These are phyloP conservation scores for Lasiodiplodia hormozganensis DNA, from an alignment of 2,329 filamentous ascomycete species.

Conservation along the genomic window DNA sequence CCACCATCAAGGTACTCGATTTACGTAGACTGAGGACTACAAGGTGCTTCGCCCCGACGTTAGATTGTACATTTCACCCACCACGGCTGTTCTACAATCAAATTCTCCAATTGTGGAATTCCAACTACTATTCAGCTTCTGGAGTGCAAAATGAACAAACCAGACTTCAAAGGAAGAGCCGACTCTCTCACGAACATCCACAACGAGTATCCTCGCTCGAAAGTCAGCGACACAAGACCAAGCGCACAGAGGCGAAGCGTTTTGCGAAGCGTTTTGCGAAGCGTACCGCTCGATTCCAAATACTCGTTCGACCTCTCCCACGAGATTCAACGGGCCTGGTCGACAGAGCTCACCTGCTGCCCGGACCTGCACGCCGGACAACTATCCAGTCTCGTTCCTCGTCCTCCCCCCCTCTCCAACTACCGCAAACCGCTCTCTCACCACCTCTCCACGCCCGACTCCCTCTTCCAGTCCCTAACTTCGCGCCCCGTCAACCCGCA, in stretches of 20 bases:
- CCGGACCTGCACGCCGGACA: not conserved
- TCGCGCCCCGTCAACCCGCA: conserved; percentile 19
- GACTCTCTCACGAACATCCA: not conserved
- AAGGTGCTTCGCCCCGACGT: conserved; percentile 18
- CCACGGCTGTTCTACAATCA: not conserved
- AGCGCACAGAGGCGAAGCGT: not conserved
- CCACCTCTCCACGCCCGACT: conserved; percentile 4
- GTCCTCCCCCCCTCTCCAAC: not conserved
- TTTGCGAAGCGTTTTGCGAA: conserved; percentile 16
- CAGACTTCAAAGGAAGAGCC: not conserved
- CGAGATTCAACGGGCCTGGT: conserved; percentile 19
- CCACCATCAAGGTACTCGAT: conserved; percentile 28
- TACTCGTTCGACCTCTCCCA: conserved; percentile 25
- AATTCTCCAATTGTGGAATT: not conserved
- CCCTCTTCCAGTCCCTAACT: conserved; percentile 1
- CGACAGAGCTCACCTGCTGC: conserved; percentile 20
- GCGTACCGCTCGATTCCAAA: conserved; percentile 2
- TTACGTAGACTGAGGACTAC: conserved; percentile 12
- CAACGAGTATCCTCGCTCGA: not conserved
- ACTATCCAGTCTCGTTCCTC: not conserved
- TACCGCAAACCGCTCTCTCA: conserved; percentile 12
- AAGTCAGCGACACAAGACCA: not conserved
- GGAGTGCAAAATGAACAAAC: not conserved
- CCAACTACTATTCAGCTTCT: not conserved
- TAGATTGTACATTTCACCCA: not conserved